Conservation (phyloP, 2,329 filamentous ascomycete species). For the Simplicillium aogashimaense region DNA sequence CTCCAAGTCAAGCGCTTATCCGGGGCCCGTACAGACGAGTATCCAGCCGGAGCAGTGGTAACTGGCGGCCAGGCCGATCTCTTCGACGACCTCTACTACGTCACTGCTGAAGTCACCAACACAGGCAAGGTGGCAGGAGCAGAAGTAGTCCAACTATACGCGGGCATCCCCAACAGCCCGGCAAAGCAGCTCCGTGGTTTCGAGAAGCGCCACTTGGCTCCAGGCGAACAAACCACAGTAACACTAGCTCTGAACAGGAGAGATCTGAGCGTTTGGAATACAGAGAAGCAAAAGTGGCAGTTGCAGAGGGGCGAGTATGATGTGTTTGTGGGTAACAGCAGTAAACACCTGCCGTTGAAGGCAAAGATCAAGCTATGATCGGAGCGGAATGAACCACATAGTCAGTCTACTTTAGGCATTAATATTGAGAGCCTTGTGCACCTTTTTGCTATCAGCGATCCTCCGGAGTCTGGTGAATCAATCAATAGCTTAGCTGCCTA, state of each 20-base stretch:
- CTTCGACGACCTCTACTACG: constrained; percentile 33
- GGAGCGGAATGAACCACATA: too few species aligned
- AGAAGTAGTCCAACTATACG: constrained; percentile 39
- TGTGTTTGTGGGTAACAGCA: constrained; percentile 37
- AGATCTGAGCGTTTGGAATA: constrained; percentile 60
- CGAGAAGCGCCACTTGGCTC: constrained; percentile 44
- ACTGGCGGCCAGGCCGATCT: constrained; percentile 36
- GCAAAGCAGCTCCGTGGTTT: constrained; percentile 56
- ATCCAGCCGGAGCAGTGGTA: constrained; percentile 26
- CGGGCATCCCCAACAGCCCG: constrained; percentile 36
- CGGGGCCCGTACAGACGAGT: constrained; percentile 18
- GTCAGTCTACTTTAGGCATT: too few species aligned
- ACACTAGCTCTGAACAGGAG: constrained; percentile 47
- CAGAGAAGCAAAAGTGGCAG: constrained; percentile 49
- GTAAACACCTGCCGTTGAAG: constrained; percentile 30
- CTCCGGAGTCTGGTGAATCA: too few species aligned
- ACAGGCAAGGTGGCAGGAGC: constrained; percentile 29
- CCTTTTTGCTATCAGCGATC: too few species aligned
- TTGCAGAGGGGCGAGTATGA: constrained; percentile 33
- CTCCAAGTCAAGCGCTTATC: constrained; percentile 23
- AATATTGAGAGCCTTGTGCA: too few species aligned
- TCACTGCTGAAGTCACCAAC: constrained; percentile 30
- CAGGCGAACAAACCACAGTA: constrained; percentile 32
- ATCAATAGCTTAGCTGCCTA: too few species aligned
- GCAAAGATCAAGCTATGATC: constrained; percentile 25